These are phyloP conservation scores for Tricholoma terreum DNA, from an alignment of 768 basidiomycete species.

Conservation along the genomic window DNA sequence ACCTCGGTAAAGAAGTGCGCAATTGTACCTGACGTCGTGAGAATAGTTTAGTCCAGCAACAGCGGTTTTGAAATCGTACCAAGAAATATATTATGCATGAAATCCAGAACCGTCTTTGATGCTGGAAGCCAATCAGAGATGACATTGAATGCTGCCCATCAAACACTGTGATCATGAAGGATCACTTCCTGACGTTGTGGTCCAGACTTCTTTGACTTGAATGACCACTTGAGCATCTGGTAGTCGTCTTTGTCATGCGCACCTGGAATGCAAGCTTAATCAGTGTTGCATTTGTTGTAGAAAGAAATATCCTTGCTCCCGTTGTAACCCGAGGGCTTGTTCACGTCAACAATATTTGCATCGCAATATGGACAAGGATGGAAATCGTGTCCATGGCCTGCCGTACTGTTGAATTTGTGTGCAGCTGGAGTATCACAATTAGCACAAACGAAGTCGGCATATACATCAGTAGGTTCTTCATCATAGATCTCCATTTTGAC, in stretches of 20 bases:
- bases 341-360: slow-evolving; percentile 12
- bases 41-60: too few relatives aligned
- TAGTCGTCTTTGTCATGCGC: slow-evolving; percentile 3
- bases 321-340: slow-evolving; percentile 10
- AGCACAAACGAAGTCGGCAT: slow-evolving; percentile 16
- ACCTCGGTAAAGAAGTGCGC: slow-evolving; percentile 15
- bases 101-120: slow-evolving; percentile 16
- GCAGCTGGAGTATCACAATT: slow-evolving; percentile 22
- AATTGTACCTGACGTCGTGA: slow-evolving; percentile 10
- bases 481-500: slow-evolving; percentile 20
- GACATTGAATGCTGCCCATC: slow-evolving; percentile 16
- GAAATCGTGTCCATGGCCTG: slow-evolving; percentile 19
- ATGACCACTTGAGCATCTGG: background rate
- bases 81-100: slow-evolving; percentile 25
- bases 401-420: slow-evolving; percentile 17
- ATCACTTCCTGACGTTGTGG: slow-evolving; percentile 1
- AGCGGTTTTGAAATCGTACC: too few relatives aligned
- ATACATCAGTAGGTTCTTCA: slow-evolving; percentile 8
- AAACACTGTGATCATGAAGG: slow-evolving; percentile 17
- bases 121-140: slow-evolving; percentile 23
- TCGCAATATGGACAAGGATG: slow-evolving; percentile 22
- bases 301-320: background rate
- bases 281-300: background rate
- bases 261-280: slow-evolving; percentile 1
- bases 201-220: background rate